Evolutionary conservation across 1,139 yeast species (phyloP).

Genomic region (Yamadazyma songkhlaensis): DNA sequence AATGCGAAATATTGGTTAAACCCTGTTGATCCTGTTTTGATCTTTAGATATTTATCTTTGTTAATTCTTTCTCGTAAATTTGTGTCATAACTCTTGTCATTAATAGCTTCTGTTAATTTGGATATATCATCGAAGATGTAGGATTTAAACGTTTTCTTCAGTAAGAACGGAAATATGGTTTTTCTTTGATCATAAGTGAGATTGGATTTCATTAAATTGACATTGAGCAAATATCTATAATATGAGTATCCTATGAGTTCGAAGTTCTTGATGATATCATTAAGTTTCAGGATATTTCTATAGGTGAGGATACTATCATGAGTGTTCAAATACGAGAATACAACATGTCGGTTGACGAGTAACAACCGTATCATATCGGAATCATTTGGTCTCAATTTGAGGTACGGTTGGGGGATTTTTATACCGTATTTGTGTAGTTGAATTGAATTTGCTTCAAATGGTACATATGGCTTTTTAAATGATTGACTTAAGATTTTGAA

Average conservation of each 20-base stretch:
- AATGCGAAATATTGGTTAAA: slow-evolving; percentile 13
- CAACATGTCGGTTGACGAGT: slow-evolving; percentile 2
- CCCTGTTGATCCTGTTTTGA: slow-evolving; percentile 10
- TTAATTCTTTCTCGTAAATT: slow-evolving; percentile 3
- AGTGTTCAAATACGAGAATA: background rate
- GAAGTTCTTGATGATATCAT: slow-evolving; percentile 3
- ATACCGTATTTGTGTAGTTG: background rate
- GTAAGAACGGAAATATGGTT: slow-evolving; percentile 1
- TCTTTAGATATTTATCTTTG: slow-evolving; percentile 6
- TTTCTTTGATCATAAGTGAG: background rate
- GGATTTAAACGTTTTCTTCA: slow-evolving; percentile 10
- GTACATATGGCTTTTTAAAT: background rate
- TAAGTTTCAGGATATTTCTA: background rate
- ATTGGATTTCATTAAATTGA: background rate
- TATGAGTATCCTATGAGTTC: slow-evolving; percentile 8
- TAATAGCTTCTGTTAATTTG: background rate
- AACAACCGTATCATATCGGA: slow-evolving; percentile 1
- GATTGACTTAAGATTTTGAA: background rate
- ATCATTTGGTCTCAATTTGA: slow-evolving; percentile 1
- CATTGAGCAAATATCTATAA: slow-evolving; percentile 5
- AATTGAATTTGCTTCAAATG: background rate
- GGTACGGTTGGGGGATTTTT: slow-evolving; percentile 3
- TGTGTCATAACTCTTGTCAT: slow-evolving; percentile 3
- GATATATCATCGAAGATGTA: slow-evolving; percentile 6
- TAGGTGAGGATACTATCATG: background rate